Evolutionary conservation across 805 yeast species (phyloP).

Genomic region (Lipomyces sp.): DNA sequence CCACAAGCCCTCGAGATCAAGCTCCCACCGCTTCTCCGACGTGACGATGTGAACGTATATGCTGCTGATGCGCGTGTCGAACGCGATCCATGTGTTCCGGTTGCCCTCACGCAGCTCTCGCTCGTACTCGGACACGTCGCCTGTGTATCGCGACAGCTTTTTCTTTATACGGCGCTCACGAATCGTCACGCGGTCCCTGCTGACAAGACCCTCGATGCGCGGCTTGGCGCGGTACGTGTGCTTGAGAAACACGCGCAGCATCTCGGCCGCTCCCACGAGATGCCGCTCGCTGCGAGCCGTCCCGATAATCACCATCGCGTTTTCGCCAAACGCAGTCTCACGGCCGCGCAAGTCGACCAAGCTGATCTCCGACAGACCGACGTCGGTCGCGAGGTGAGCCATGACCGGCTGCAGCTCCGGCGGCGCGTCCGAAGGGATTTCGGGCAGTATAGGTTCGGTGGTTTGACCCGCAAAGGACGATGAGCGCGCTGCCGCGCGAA

Average conservation of each 20-base stretch:
- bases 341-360: constrained; percentile 61
- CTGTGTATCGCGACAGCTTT: constrained; percentile 52
- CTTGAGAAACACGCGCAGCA: constrained; percentile 58
- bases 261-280: constrained; percentile 63
- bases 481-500: constrained; percentile 6
- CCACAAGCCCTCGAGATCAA: constrained; percentile 74
- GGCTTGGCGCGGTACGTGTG: constrained; percentile 48
- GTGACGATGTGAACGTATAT: constrained; percentile 73
- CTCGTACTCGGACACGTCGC: constrained; percentile 51
- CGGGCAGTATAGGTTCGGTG: constrained; percentile 46
- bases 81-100: constrained; percentile 75
- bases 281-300: constrained; percentile 79
- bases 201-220: constrained; percentile 66
- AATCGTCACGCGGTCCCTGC: constrained; percentile 52
- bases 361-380: constrained; percentile 62
- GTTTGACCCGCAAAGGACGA: constrained; percentile 1
- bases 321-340: constrained; percentile 41
- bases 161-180: constrained; percentile 51
- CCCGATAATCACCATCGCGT: constrained; percentile 55
- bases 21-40: constrained; percentile 57
- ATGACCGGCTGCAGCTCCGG: constrained; percentile 46
- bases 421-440: constrained; percentile 61
- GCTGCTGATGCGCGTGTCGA: constrained; percentile 62
- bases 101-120: constrained; percentile 49
- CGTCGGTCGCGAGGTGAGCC: constrained; percentile 50